Percentiles rank a stretch among this genome's conserved stretches.
phyloP scores from a whole-genome alignment of 208 protist species.

The Trypanosoma grayi region DNA sequence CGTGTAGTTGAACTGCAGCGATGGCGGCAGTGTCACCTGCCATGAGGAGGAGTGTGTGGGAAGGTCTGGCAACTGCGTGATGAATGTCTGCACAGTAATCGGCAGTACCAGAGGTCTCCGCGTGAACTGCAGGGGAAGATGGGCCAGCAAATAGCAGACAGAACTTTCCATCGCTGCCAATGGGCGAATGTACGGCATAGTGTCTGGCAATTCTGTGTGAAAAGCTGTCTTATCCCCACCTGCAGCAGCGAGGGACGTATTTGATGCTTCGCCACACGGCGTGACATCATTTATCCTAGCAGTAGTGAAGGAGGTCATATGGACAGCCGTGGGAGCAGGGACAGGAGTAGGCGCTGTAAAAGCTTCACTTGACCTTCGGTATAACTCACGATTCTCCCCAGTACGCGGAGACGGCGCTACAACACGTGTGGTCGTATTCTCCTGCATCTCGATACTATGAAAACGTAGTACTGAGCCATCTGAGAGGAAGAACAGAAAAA shows the following conservation, averaged over 20 bases:
- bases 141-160: conserved; percentile 44
- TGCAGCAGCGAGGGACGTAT: neutral
- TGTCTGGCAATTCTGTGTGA: neutral
- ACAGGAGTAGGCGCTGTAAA: neutral
- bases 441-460: conserved; percentile 21
- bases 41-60: conserved; percentile 23
- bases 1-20: conserved; percentile 20
- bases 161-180: conserved; percentile 62
- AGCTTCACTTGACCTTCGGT: neutral
- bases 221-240: neutral
- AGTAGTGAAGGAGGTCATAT: neutral
- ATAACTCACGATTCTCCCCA: neutral
- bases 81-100: conserved; percentile 48
- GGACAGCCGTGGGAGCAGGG: neutral
- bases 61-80: conserved; percentile 70
- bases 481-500: conserved; percentile 57
- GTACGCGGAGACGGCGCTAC: neutral
- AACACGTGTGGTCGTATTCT: neutral
- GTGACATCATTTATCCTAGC: conserved; percentile 1
- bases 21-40: conserved; percentile 27
- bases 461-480: conserved; percentile 54
- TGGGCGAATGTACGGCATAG: conserved; percentile 32
- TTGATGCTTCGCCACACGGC: neutral
- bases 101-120: conserved; percentile 72
- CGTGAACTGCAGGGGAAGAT: conserved; percentile 58